Conservation (phyloP, 169 alveolate genomes). For the Plasmodium billcollinsi region DNA sequence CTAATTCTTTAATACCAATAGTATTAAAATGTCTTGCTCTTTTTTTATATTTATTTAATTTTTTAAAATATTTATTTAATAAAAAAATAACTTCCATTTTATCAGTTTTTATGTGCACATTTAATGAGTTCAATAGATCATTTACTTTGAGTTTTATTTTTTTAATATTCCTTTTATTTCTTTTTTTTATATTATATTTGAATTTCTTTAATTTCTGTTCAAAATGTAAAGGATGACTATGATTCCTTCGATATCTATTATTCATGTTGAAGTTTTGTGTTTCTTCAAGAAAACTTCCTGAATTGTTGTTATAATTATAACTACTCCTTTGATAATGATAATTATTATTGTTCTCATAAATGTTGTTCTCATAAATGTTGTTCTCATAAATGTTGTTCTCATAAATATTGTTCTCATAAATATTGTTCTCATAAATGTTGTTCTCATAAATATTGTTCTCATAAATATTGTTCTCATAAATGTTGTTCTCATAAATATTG, state of each 20-base stretch:
- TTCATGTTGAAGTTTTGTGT: no score
- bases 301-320: slow-evolving; percentile 1
- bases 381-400: neutral
- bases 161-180: slow-evolving; percentile 50
- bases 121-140: slow-evolving; percentile 29
- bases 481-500: neutral
- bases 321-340: neutral
- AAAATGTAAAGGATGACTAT: slow-evolving; percentile 1
- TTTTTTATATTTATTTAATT: slow-evolving; percentile 35
- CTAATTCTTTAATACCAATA: slow-evolving; percentile 28
- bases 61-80: slow-evolving; percentile 54
- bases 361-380: no score
- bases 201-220: slow-evolving; percentile 19
- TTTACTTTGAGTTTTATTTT: slow-evolving; percentile 39
- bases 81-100: slow-evolving; percentile 49
- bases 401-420: neutral
- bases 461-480: neutral
- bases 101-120: slow-evolving; percentile 49
- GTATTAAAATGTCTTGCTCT: slow-evolving; percentile 37
- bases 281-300: slow-evolving; percentile 2
- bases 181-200: slow-evolving; percentile 30
- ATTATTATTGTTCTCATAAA: neutral
- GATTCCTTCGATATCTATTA: neutral
- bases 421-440: neutral
- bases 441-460: neutral